Conservation (phyloP, 1,284 basidiomycete genomes). For the Stereum hirsutum region DNA sequence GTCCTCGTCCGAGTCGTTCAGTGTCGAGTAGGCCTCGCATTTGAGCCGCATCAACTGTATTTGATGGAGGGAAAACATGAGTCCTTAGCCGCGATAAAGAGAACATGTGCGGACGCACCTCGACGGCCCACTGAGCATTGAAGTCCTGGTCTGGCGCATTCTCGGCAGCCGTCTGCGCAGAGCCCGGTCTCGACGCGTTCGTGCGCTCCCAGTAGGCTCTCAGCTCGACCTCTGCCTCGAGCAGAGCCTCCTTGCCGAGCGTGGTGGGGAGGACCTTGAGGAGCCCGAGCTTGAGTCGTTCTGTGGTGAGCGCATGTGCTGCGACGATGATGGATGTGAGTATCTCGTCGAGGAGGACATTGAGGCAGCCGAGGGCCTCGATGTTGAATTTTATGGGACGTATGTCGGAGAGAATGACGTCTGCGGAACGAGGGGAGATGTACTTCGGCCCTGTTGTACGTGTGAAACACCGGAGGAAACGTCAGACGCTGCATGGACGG, state of each 20-base stretch:
- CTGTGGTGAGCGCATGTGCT: slow-evolving; percentile 69
- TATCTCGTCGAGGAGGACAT: slow-evolving; percentile 84
- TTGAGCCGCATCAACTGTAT: slow-evolving; percentile 67
- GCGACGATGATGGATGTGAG: slow-evolving; percentile 63
- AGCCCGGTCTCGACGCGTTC: slow-evolving; percentile 25
- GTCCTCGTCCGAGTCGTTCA: slow-evolving; percentile 77
- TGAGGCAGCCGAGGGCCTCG: slow-evolving; percentile 70
- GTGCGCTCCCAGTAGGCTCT: slow-evolving; percentile 78
- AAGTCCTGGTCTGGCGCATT: slow-evolving; percentile 46
- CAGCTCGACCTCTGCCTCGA: slow-evolving; percentile 88
- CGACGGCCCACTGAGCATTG: slow-evolving; percentile 62
- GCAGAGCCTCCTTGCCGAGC: slow-evolving; percentile 82
- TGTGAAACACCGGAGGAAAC: neutral
- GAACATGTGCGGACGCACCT: slow-evolving; percentile 37
- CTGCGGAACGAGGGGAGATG: slow-evolving; percentile 74
- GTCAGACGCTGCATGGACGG: slow-evolving; percentile 1
- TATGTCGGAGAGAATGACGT: slow-evolving; percentile 84
- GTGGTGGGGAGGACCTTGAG: slow-evolving; percentile 67
- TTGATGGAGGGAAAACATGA: slow-evolving; percentile 4
- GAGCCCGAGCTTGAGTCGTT: slow-evolving; percentile 66
- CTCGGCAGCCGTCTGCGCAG: slow-evolving; percentile 16
- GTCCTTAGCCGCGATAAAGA: slow-evolving; percentile 1
- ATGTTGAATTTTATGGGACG: slow-evolving; percentile 78
- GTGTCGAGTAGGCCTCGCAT: slow-evolving; percentile 77
- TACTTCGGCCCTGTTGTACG: slow-evolving; percentile 48